phyloP scores from a whole-genome alignment of 371 early-diverging fungal species.

The Dinochytrium kinnereticum region DNA sequence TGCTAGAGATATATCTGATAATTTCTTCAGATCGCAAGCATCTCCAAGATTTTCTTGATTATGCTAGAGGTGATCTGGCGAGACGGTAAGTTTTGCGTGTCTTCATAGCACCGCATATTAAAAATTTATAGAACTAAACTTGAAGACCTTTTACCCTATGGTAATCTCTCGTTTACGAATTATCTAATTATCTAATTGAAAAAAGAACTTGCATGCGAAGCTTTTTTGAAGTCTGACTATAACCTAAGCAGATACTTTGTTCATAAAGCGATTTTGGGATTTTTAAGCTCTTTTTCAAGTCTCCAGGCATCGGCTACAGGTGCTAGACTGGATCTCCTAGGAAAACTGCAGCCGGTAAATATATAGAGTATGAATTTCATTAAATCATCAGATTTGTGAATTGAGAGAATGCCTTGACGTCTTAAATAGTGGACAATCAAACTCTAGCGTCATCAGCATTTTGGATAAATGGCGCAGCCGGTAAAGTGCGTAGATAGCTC shows the following conservation, averaged over 20 bases:
- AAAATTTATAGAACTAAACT: background rate
- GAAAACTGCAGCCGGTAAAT: conserved; percentile 56
- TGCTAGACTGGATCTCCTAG: conserved; percentile 13
- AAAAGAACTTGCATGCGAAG: background rate
- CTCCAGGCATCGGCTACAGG: conserved; percentile 27
- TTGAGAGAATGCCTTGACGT: conserved; percentile 63
- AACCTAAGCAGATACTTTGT: conserved; percentile 10
- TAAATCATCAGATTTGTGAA: conserved; percentile 59
- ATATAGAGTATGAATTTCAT: background rate
- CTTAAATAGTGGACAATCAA: conserved; percentile 29
- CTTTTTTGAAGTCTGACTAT: background rate
- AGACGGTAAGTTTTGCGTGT: conserved; percentile 52
- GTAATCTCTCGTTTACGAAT: background rate
- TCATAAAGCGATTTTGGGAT: background rate
- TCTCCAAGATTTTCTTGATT: conserved; percentile 54
- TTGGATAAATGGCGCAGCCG: conserved; percentile 25
- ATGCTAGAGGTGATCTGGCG: conserved; percentile 51
- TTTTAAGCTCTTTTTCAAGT: conserved; percentile 18
- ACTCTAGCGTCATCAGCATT: background rate
- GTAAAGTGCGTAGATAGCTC: conserved; percentile 26
- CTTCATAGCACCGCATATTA: background rate
- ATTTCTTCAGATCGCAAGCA: conserved; percentile 58
- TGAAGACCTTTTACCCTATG: background rate
- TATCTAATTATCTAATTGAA: background rate
- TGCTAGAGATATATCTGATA: background rate